Evolutionary conservation across 1,284 basidiomycete genomes (phyloP), one percentile per base, ranked within the genome.

Genomic region (Melampsora americana): DNA sequence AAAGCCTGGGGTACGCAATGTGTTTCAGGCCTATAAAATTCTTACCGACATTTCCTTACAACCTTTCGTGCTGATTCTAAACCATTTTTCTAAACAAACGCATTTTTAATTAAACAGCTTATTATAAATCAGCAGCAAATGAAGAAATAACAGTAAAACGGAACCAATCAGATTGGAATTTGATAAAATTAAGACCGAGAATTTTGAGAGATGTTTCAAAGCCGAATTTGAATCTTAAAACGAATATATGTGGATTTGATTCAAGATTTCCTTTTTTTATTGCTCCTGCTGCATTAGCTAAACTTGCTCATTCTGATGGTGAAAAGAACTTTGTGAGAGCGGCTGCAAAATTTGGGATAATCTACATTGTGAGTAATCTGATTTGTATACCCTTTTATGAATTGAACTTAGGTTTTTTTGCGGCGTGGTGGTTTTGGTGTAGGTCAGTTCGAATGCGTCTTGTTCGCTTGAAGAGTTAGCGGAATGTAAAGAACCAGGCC

Each of bases 281-380:
- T 56, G 53, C 53, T 56, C 53, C 53, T 12, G 53, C 26, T 56
- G 53, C 53, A 56, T 56, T 56, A 28, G 53, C 53, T 56, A 56
- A 56, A 23, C 26, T 56, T 1, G 26, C 26, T 56, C 53, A 56
- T 56, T 1, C 6, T 5, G 53, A 56, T n/a, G 53, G 53, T n/a
- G 53, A 56, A 56, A 56, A 56, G n/a, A 28, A n/a, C 26, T 56
- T 56, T 23, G 53, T 56, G 1, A 56, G 26, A 56, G 53, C 12
- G 3, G 53, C 53, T n/a, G 53, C 11, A 23, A 56, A 56, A 14
- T 23, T 56, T 56, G 53, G 53, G n/a, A 28, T 56, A 23, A 56
- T 56, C 12, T 56, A 56, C 14, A 56, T 56, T 6, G 53, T 56
- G 20, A 23, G 53, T 16, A 5, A 53, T 5, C 4, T 5, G 16